Base-by-base conservation (phyloP, 805 yeast genomes). In the Candida oleophila region DNA sequence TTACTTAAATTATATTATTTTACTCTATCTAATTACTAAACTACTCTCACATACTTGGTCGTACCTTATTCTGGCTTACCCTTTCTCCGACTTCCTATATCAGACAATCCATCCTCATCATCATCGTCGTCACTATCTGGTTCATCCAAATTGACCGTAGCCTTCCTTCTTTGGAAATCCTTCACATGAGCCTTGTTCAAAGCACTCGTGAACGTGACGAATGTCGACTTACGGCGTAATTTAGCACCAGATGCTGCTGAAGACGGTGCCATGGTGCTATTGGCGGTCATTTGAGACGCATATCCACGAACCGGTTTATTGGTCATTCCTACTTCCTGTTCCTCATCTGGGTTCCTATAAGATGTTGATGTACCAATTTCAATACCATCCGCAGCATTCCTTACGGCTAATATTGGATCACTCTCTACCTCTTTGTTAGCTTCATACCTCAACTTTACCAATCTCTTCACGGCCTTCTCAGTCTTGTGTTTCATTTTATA, bases 111-210 rank as follows among this genome's bases (percentile, higher is more conserved):
- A 20, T 51, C 62, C 2, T 53, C 61, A 5, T 59, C 67, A 22
- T 63, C 69, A 15, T 63, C 71, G 19, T 69, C 74, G 8, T 66
- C 74, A 18, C 69, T 73, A 22, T 60, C 63, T 18, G 61, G 61
- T 22, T 61, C 69, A 1, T 63, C 66, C 4, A 54, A 57, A 7
- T 57, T 54, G 8, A 58, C 55, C 4, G 59, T 56, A 14, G 61
- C 60, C 53, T 72, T 77, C 45, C 82, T 76, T 56, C 91, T 77
- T 65, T 89, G 94, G 72, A 89, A 89, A 67, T 89, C 96, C 59
- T 85, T 84, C 34, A 87, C 82, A 57, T 89, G 96, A 0, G 96
- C 96, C 63, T 74, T 77, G 11, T 83, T 85, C 54, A 87, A 71
- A 1, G 81, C 78, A 43, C 76, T 75, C 3, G 81, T 68, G n/a